These are phyloP conservation scores for Talinum fruticosum DNA, from an alignment of 148 eudicot species.

Conservation along the genomic window DNA sequence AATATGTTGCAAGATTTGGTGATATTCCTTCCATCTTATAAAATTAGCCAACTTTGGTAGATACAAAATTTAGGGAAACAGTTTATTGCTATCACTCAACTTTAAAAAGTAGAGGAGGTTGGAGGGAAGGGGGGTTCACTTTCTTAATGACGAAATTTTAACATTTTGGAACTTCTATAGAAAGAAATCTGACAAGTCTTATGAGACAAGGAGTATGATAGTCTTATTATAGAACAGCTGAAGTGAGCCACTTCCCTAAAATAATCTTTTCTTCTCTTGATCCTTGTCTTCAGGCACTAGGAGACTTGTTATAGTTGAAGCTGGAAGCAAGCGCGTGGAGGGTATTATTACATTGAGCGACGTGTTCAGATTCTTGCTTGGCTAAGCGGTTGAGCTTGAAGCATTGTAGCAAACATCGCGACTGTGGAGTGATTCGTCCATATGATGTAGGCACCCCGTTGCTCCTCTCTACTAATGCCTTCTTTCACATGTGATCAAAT, in stretches of 20 bases:
- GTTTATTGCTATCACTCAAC: background rate
- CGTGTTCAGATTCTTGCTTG: slow-evolving; percentile 76
- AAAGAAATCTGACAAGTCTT: background rate
- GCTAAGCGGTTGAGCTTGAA: slow-evolving; percentile 31
- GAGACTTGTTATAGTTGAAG: slow-evolving; percentile 89
- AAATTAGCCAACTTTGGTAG: background rate
- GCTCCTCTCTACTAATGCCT: slow-evolving; percentile 9
- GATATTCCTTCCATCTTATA: background rate
- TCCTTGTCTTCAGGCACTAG: slow-evolving; percentile 59
- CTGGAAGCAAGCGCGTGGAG: slow-evolving; percentile 96
- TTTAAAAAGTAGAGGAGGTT: no score
- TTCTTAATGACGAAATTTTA: background rate
- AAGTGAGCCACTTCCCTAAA: background rate
- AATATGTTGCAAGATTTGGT: background rate
- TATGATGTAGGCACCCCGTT: slow-evolving; percentile 23
- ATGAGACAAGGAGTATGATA: background rate
- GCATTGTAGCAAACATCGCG: slow-evolving; percentile 17
- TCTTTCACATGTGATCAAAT: slow-evolving; percentile 27
- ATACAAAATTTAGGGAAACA: background rate
- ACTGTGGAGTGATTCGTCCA: slow-evolving; percentile 23
- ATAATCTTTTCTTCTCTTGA: background rate
- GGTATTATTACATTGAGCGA: slow-evolving; percentile 82
- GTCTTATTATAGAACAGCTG: background rate
- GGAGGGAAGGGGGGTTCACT: background rate
- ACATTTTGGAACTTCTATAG: background rate